Percentiles rank a stretch among this genome's conserved stretches.
phyloP scores from a whole-genome alignment of 768 basidiomycete genomes.

The Baorangia bicolor region DNA sequence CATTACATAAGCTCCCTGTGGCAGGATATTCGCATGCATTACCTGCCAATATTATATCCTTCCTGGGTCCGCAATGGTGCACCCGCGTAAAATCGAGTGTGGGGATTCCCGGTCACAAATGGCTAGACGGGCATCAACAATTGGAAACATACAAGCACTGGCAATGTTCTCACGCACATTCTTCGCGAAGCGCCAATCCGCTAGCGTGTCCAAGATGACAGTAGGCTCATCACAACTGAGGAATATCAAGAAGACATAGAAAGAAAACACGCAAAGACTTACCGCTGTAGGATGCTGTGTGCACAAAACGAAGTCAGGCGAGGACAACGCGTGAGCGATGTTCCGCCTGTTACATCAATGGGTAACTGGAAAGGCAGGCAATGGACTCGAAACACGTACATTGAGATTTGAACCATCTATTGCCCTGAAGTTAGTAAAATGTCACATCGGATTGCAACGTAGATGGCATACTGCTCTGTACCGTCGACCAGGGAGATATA shows the following conservation, averaged over 20 bases:
- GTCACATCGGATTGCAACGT: constrained; percentile 1
- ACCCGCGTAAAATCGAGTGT: constrained; percentile 88
- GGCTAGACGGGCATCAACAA: constrained; percentile 46
- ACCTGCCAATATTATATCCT: constrained; percentile 88
- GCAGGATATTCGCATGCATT: constrained; percentile 25
- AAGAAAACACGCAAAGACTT: not conserved
- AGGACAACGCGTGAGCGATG: constrained; percentile 43
- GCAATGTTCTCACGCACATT: constrained; percentile 53
- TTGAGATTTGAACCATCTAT: constrained; percentile 87
- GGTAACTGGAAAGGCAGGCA: not conserved
- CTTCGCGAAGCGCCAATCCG: constrained; percentile 86
- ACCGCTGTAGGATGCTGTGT: constrained; percentile 82
- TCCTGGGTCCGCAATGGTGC: constrained; percentile 87
- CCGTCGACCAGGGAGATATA: constrained; percentile 81
- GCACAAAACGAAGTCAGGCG: constrained; percentile 76
- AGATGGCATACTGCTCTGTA: constrained; percentile 65
- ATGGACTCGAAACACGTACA: constrained; percentile 46
- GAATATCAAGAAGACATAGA: constrained; percentile 1
- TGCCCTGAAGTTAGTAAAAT: constrained; percentile 7
- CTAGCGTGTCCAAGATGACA: constrained; percentile 72
- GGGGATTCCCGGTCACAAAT: constrained; percentile 60
- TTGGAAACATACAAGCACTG: not conserved
- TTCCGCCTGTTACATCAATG: constrained; percentile 39
- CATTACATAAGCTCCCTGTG: constrained; percentile 1
- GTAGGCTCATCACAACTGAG: constrained; percentile 81